Percentiles rank a stretch among this genome's conserved stretches.
Conservation (phyloP, 1,139 yeast genomes). For the Candida sp. region DNA sequence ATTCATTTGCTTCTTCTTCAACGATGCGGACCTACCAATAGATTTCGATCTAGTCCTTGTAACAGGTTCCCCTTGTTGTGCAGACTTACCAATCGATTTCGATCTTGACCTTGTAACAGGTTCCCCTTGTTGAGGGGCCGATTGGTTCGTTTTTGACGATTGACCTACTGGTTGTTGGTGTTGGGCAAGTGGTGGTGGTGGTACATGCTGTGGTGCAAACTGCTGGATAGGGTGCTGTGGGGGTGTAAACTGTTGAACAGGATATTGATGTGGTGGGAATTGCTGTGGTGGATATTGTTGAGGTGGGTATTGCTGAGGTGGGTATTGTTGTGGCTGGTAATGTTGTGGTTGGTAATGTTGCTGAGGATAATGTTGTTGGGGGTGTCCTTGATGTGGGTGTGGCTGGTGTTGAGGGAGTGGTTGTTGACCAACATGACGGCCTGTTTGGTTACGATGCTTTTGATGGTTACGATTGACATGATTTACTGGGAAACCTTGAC, state of each 20-base stretch:
- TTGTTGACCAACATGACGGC: not conserved
- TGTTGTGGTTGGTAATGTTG: constrained; percentile 73
- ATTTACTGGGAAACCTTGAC: not conserved
- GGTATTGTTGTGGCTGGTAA: constrained; percentile 46
- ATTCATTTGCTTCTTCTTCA: not conserved
- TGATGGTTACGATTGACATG: not conserved
- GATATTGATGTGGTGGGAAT: constrained; percentile 31
- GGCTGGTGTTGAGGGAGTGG: not conserved
- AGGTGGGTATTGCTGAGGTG: not conserved
- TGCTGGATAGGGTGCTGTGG: not conserved
- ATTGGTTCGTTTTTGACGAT: not conserved
- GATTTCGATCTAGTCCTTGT: not conserved
- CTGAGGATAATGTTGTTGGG: constrained; percentile 15
- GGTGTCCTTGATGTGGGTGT: not conserved
- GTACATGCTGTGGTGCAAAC: not conserved
- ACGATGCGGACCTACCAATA: not conserved
- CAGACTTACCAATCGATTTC: not conserved
- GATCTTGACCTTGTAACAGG: not conserved
- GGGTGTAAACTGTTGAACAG: not conserved
- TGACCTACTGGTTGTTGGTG: not conserved
- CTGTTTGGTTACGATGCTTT: not conserved
- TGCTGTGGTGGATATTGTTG: constrained; percentile 51
- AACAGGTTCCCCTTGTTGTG: not conserved
- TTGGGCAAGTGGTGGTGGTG: not conserved
- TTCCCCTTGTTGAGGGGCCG: not conserved